phyloP scores from a whole-genome alignment of 2,329 filamentous ascomycete species.

The Fusarium nanum region DNA sequence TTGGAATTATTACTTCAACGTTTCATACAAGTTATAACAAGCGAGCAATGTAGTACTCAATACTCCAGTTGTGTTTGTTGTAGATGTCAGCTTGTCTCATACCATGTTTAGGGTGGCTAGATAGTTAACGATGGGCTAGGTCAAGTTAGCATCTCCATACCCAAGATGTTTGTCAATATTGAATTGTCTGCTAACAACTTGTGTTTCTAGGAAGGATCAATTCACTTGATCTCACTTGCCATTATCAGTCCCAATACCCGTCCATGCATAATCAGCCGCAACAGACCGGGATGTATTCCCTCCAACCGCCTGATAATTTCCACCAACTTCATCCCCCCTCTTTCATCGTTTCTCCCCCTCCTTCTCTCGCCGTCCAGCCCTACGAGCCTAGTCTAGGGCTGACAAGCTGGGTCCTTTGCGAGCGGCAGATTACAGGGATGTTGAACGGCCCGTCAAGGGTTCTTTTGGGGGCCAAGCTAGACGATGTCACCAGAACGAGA shows the following conservation, averaged over 20 bases:
- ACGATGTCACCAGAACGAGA: neutral
- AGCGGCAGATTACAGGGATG: conserved; percentile 5
- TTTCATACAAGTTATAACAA: neutral
- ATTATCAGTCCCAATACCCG: conserved; percentile 1
- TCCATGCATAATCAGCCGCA: conserved; percentile 30
- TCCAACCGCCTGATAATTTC: conserved; percentile 2
- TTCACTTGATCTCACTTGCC: conserved; percentile 2
- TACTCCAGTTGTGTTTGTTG: neutral
- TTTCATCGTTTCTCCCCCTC: neutral
- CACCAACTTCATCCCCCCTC: neutral
- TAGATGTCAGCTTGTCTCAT: neutral
- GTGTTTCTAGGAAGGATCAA: neutral
- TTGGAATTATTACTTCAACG: neutral
- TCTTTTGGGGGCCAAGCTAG: conserved; percentile 26
- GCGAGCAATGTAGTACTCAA: neutral
- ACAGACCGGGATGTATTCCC: conserved; percentile 3
- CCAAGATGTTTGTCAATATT: neutral
- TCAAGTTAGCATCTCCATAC: neutral
- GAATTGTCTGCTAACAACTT: neutral
- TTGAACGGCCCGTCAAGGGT: neutral
- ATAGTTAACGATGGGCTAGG: neutral
- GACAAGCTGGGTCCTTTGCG: conserved; percentile 2
- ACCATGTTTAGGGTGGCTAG: neutral
- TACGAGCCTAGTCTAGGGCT: conserved; percentile 29
- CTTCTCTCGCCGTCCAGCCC: conserved; percentile 29